Base-by-base conservation (phyloP, 2,329 filamentous ascomycete species). In the Microdochium trichocladiopsis region DNA sequence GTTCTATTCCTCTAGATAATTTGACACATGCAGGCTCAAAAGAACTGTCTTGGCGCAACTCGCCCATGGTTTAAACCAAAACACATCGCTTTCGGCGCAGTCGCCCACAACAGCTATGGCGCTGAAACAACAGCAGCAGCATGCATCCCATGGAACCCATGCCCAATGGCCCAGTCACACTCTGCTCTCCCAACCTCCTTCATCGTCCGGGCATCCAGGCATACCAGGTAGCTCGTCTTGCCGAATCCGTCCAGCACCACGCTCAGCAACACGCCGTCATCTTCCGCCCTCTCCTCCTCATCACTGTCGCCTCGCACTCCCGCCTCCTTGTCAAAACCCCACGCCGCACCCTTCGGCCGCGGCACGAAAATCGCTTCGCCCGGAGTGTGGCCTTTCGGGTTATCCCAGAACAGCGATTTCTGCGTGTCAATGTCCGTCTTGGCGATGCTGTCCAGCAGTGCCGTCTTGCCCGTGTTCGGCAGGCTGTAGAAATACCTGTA, bases 311-410 rank as follows among this genome's bases (percentile, higher is more conserved):
- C 11, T 4, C 37, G 18, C 18, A 14, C 23, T 3, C 22, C 41
- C 18, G 5, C n/a, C n/a, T 12, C 12, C 41, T 45, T 8, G 16
- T 22, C n/a, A 18, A 3, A 3, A 18, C n/a, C 41, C 47, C 23
- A 28, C 14, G 11, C 9, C 3, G 56, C 59, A 0, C 71, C 65
- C 5, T 61, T 68, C 0, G 79, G 79, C 28, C 75, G 68, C 1
- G 77, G 69, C 1, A 90, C 73, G 55, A 89, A 90, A 28, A 90
- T 82, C 0, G 85, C 74, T 65, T 90, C 87, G 2, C 86, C 81
- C 0, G 87, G 86, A 0, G 83, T 85, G 59, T 89, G 84, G 0
- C 78, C 83, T 1, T 69, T 63, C 0, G 72, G 71, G 0, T 72
- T 73, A 11, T 77, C 72, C 86, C 86, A 90, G 54, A 78, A 71